Percentiles rank a stretch among this genome's conserved stretches.
These are phyloP conservation scores for Davidsoniella australis DNA, from an alignment of 2,329 filamentous ascomycete genomes.

Conservation along the genomic window DNA sequence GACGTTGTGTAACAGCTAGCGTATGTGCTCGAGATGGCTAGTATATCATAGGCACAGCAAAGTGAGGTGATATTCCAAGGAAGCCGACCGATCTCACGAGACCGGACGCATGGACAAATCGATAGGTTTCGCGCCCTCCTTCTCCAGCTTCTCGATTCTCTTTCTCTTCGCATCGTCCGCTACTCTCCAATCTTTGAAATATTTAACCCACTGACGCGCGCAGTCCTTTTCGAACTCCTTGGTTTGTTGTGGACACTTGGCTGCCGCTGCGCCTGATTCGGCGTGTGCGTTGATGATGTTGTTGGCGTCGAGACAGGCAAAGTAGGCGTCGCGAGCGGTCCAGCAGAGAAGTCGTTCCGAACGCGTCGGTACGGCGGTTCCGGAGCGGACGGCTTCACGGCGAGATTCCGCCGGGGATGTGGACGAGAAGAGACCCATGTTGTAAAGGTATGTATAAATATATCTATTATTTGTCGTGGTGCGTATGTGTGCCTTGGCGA, in stretches of 20 bases:
- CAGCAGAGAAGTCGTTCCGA: constrained; percentile 72
- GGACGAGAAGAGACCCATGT: constrained; percentile 31
- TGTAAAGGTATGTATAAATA: constrained; percentile 4
- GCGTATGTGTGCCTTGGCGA: too few species aligned
- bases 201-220: constrained; percentile 85
- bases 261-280: constrained; percentile 22
- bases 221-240: constrained; percentile 67
- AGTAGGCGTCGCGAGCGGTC: constrained; percentile 77
- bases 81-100: too few species aligned
- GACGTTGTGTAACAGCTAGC: too few species aligned
- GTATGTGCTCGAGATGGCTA: too few species aligned
- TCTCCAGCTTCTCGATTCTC: constrained; percentile 57
- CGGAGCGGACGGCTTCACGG: constrained; percentile 36
- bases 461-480: too few species aligned
- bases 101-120: constrained; percentile 7
- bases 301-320: constrained; percentile 68
- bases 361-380: constrained; percentile 63
- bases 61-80: too few species aligned
- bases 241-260: constrained; percentile 24
- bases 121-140: constrained; percentile 42
- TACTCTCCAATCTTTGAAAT: constrained; percentile 93
- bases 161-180: constrained; percentile 77
- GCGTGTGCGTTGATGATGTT: constrained; percentile 51
- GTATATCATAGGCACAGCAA: too few species aligned
- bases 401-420: constrained; percentile 25